Percentiles rank a stretch among this genome's conserved stretches.
Conservation (phyloP, 805 yeast species). For the Schwanniomyces polymorphus region DNA sequence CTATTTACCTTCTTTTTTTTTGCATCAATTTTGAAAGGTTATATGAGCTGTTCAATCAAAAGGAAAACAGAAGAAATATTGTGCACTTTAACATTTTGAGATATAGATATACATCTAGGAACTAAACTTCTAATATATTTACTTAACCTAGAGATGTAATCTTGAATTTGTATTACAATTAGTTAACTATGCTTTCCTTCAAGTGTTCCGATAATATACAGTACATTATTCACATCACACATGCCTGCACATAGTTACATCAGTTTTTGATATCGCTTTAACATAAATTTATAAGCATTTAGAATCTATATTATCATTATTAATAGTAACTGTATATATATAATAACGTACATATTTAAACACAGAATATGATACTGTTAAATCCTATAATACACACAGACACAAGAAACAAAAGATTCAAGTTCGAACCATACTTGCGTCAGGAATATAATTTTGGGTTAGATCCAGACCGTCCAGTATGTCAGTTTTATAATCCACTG, state of each 20-base stretch:
- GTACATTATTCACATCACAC: background rate
- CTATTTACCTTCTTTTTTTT: no score
- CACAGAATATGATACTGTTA: constrained; percentile 29
- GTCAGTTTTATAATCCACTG: constrained; percentile 62
- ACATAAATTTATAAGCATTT: background rate
- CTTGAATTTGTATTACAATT: no score
- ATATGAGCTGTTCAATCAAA: no score
- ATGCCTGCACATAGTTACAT: background rate
- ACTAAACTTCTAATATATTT: no score
- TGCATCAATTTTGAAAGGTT: no score
- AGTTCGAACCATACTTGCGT: constrained; percentile 81
- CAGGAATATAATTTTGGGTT: constrained; percentile 79
- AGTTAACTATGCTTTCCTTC: no score
- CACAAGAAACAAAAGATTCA: constrained; percentile 40
- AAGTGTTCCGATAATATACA: no score
- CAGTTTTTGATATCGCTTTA: no score
- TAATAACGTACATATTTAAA: background rate
- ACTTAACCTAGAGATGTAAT: no score
- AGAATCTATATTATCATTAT: background rate
- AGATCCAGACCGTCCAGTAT: constrained; percentile 87
- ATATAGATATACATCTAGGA: no score
- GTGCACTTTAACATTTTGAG: no score
- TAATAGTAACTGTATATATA: background rate
- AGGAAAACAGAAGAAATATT: no score
- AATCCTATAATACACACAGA: constrained; percentile 43